phyloP scores from a whole-genome alignment of 768 basidiomycete genomes.

The Rhizopogon salebrosus region DNA sequence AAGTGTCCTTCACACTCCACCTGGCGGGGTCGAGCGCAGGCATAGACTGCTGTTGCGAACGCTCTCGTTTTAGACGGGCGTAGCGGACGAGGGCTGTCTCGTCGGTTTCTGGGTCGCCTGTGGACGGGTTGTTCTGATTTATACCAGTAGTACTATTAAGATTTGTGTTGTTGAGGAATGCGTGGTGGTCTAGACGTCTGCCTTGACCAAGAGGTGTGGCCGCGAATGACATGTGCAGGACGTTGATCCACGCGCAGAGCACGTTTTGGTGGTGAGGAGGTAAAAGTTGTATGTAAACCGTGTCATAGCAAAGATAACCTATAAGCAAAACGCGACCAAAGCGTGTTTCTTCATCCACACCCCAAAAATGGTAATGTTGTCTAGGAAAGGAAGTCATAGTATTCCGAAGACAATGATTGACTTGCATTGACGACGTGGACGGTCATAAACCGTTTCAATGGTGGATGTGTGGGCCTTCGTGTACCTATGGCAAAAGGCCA shows the following conservation, averaged over 20 bases:
- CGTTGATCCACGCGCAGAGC: constrained; percentile 7
- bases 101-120: constrained; percentile 37
- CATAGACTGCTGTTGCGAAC: constrained; percentile 18
- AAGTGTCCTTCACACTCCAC: constrained; percentile 77
- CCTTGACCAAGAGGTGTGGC: constrained; percentile 79
- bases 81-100: constrained; percentile 43
- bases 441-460: no score
- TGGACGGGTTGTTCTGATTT: constrained; percentile 17
- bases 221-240: constrained; percentile 75
- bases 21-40: constrained; percentile 49
- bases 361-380: constrained; percentile 2
- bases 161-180: constrained; percentile 62
- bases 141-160: constrained; percentile 24
- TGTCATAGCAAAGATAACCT: constrained; percentile 7
- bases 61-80: constrained; percentile 42
- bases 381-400: constrained; percentile 3
- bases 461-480: no score
- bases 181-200: constrained; percentile 78
- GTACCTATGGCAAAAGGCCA: no score
- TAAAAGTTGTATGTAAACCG: background rate
- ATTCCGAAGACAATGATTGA: constrained; percentile 1
- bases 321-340: constrained; percentile 8
- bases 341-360: background rate
- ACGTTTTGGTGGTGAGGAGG: constrained; percentile 6
- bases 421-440: background rate